Conservation (phyloP, 2,329 filamentous ascomycete species). For the Cytospora piceae region DNA sequence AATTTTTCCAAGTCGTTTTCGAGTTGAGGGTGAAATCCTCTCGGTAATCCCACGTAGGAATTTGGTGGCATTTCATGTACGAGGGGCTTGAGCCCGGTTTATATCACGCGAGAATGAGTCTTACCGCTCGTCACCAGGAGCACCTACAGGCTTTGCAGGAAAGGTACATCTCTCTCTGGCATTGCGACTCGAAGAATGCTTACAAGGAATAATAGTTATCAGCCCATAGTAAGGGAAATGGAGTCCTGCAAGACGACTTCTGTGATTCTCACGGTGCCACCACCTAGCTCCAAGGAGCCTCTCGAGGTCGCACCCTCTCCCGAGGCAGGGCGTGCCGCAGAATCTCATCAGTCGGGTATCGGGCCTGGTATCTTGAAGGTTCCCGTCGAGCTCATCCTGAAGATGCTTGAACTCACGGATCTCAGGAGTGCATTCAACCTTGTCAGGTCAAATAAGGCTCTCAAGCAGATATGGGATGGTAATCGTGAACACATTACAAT, state of each 20-base stretch:
- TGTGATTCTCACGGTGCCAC: neutral
- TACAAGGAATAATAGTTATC: neutral
- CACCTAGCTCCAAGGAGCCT: neutral
- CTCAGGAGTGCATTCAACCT: constrained; percentile 46
- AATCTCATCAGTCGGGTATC: neutral
- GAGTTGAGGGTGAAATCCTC: neutral
- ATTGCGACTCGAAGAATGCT: neutral
- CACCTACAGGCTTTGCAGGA: neutral
- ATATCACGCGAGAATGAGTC: neutral
- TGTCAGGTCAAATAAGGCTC: constrained; percentile 42
- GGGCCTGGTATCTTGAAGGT: constrained; percentile 37
- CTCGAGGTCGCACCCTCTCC: neutral
- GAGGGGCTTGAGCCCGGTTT: neutral
- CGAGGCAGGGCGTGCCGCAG: neutral
- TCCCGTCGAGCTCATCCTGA: constrained; percentile 53
- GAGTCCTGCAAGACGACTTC: too few species aligned
- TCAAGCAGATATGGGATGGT: constrained; percentile 46
- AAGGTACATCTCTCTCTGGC: neutral
- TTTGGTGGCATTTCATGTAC: neutral
- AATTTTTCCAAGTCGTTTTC: neutral
- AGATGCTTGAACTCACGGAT: constrained; percentile 52
- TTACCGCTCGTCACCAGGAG: neutral
- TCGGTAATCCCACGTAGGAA: neutral
- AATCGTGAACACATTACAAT: constrained; percentile 49
- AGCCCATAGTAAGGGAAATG: neutral